Base-by-base conservation (phyloP, 2,329 filamentous ascomycete species). In the Knufia fluminis region DNA sequence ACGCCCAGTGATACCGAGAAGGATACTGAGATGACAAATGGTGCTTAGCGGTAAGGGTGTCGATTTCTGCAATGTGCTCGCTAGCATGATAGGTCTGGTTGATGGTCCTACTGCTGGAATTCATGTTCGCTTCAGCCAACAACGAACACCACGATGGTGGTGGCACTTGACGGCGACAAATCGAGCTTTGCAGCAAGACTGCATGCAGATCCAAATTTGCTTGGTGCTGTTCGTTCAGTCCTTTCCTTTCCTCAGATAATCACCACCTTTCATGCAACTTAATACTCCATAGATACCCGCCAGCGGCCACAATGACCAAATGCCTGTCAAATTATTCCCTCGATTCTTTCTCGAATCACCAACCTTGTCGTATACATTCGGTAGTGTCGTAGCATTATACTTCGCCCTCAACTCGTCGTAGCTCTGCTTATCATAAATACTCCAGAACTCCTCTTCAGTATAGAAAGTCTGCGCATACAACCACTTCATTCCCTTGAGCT, bases 391-490 rank as follows among this genome's bases (percentile, higher is more conserved):
- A 4, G 68, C 69, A 43, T 62, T 54, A 47, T 71, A 71, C 49
- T 66, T 71, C 24, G 56, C 54, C 6, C 69, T 59, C 55, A 71
- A 47, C 4, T 44, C 55, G 32, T 68, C 65, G 36, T 71, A 70
- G 57, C 57, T 58, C 1, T 59, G 52, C 35, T 61, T 62, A 47
- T 71, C 64, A 52, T 70, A 71, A 41, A 68, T 66, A 4, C 55
- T 47, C 69, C 69, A 72, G 54, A 72, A 71, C 50, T 71, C 68
- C 3, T 67, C 60, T 52, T 85, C 77, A n/a, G 77, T 75, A 64
- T 92, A 92, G 68, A 89, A 94, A 0, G 86, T 84, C 60, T 91
- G 85, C 2, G 87, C 86, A 65, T 94, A 94, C 10, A 94, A 71
- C 84, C 86, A 92, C 70, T 94, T 94, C 71, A 85, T 79, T 2